A percentile compares a stretch with the other conserved stretches of the same genome.
Conservation (phyloP, 129 eudicot species). For the Helichrysum umbraculigerum region DNA sequence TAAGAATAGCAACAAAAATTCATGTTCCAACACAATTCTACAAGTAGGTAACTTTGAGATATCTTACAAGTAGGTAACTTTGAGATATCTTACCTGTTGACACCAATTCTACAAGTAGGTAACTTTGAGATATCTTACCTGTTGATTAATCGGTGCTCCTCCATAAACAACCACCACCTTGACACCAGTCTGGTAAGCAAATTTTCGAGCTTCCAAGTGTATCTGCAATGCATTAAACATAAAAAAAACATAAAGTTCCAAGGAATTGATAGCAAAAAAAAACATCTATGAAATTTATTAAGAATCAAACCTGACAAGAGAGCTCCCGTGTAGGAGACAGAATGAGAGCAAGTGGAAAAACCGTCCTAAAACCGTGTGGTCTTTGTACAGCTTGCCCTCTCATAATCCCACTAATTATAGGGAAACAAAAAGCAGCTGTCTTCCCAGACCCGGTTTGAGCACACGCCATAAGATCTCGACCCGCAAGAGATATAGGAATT, state of each 20-base stretch:
- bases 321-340: constrained; percentile 81
- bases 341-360: constrained; percentile 64
- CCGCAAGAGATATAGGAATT: constrained; percentile 68
- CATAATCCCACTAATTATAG: constrained; percentile 68
- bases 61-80: too few species aligned
- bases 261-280: neutral
- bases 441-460: constrained; percentile 93
- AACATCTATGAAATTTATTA: neutral
- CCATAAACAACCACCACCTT: constrained; percentile 84
- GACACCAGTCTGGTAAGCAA: constrained; percentile 74
- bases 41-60: neutral
- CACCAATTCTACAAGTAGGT: too few species aligned
- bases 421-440: constrained; percentile 88
- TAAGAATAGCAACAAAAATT: neutral
- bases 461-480: constrained; percentile 87
- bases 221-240: constrained; percentile 36
- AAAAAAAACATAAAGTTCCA: neutral
- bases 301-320: constrained; percentile 58
- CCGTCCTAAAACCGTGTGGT: constrained; percentile 39
- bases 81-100: too few species aligned
- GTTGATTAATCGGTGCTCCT: constrained; percentile 70
- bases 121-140: constrained; percentile 33
- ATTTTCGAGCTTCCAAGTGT: constrained; percentile 74
- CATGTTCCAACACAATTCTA: neutral
- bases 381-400: constrained; percentile 36